phyloP scores from a whole-genome alignment of 495 filamentous ascomycete species.

The Neurospora tetraspora region DNA sequence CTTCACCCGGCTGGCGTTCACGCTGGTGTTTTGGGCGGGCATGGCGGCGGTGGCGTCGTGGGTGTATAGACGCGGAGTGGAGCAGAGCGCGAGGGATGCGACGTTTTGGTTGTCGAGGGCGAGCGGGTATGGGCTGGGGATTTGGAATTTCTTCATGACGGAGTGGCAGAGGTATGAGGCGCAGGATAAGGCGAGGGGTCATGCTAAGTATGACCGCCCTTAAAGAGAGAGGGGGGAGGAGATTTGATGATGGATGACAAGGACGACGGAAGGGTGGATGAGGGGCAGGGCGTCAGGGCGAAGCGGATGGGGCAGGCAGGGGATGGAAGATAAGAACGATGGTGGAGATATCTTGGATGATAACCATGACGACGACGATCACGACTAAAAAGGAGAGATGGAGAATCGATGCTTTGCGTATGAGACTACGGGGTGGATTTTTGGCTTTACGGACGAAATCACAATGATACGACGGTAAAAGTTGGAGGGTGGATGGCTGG shows the following conservation, averaged over 20 bases:
- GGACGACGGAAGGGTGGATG: not conserved
- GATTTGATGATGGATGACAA: not conserved
- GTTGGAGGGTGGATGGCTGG: not conserved
- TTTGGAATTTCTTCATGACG: constrained; percentile 45
- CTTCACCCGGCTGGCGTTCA: constrained; percentile 54
- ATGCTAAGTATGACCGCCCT: not conserved
- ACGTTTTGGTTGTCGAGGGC: constrained; percentile 21
- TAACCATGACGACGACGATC: not conserved
- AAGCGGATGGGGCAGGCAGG: not conserved
- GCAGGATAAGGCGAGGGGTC: constrained; percentile 15
- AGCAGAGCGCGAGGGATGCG: constrained; percentile 47
- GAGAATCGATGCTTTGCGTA: not conserved
- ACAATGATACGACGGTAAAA: not conserved
- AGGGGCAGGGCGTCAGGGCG: not conserved
- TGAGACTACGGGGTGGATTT: not conserved
- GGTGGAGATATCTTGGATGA: not conserved
- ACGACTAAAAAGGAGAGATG: not conserved
- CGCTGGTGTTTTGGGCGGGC: constrained; percentile 48
- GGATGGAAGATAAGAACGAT: not conserved
- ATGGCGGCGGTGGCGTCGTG: constrained; percentile 41
- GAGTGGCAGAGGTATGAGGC: constrained; percentile 42
- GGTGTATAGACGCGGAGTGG: constrained; percentile 55
- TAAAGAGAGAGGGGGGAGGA: not conserved
- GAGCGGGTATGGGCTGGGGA: constrained; percentile 40
- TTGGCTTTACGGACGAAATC: not conserved